Evolutionary conservation across 495 filamentous ascomycete species (phyloP).

Genomic region (Aspergillus nanangensis): DNA sequence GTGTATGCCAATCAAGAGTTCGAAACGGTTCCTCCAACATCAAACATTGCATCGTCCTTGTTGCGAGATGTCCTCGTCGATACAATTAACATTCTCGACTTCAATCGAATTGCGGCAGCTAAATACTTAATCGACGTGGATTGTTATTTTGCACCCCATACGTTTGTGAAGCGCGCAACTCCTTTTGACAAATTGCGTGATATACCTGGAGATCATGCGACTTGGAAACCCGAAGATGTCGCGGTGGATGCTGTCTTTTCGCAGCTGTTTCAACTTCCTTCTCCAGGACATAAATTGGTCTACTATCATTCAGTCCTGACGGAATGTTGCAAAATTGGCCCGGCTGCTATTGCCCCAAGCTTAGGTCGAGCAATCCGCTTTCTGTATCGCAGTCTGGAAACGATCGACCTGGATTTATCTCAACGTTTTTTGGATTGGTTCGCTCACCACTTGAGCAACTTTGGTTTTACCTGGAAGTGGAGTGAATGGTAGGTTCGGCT

Average conservation of each 20-base stretch:
- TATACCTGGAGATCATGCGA: slow-evolving; percentile 55
- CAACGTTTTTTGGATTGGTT: slow-evolving; percentile 97
- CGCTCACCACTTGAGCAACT: slow-evolving; percentile 95
- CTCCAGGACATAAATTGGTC: slow-evolving; percentile 86
- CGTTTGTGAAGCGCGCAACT: slow-evolving; percentile 88
- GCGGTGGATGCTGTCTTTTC: slow-evolving; percentile 96
- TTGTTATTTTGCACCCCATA: slow-evolving; percentile 83
- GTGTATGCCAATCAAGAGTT: slow-evolving; percentile 86
- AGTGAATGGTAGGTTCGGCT: slow-evolving; percentile 65
- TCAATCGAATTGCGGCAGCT: slow-evolving; percentile 82
- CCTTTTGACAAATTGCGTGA: slow-evolving; percentile 86
- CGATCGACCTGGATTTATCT: slow-evolving; percentile 80
- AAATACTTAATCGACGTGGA: slow-evolving; percentile 91
- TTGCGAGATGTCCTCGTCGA: slow-evolving; percentile 84
- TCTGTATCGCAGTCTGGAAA: slow-evolving; percentile 73
- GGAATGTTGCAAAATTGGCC: slow-evolving; percentile 90
- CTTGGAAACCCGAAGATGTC: slow-evolving; percentile 98
- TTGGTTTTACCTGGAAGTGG: slow-evolving; percentile 99
- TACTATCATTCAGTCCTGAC: slow-evolving; percentile 96
- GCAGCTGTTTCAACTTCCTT: slow-evolving; percentile 83
- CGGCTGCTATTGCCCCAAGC: slow-evolving; percentile 92
- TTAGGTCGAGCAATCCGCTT: slow-evolving; percentile 91
- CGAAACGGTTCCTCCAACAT: slow-evolving; percentile 79
- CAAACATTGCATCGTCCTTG: slow-evolving; percentile 71
- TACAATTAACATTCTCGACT: slow-evolving; percentile 90